A percentile compares a stretch with the other conserved stretches of the same genome.
These are phyloP conservation scores for Cetradonia linearis DNA, from an alignment of 495 filamentous ascomycete genomes.

Conservation along the genomic window DNA sequence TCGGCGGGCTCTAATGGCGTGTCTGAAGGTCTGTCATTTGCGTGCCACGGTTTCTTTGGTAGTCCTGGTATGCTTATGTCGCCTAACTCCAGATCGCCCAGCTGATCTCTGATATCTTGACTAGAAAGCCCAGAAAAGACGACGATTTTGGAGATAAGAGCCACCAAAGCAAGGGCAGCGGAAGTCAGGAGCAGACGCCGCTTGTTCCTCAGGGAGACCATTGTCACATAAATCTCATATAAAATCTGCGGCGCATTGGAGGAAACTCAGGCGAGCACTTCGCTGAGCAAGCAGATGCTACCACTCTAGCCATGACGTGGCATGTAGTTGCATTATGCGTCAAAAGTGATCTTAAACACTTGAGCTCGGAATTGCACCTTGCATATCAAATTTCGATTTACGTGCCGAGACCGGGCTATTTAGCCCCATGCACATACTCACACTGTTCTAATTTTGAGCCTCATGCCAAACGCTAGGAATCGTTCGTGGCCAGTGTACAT, in stretches of 20 bases:
- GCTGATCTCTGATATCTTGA: conserved; percentile 17
- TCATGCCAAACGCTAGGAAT: background rate
- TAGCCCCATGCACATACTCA: background rate
- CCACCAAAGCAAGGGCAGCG: conserved; percentile 16
- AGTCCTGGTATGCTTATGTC: conserved; percentile 23
- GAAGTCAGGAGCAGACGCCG: conserved; percentile 19
- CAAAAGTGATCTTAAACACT: background rate
- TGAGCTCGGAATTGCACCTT: background rate
- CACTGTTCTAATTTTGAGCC: background rate
- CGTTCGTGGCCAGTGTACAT: background rate
- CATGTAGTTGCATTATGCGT: background rate
- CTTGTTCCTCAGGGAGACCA: conserved; percentile 16
- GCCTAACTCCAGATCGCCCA: conserved; percentile 14
- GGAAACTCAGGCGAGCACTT: conserved; percentile 10
- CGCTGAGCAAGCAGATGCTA: background rate
- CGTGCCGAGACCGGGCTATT: background rate
- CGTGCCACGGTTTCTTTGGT: conserved; percentile 25
- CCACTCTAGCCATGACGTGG: conserved; percentile 1
- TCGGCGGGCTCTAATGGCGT: conserved; percentile 24
- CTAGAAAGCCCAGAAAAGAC: conserved; percentile 23
- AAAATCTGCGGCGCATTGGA: conserved; percentile 8
- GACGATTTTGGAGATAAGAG: conserved; percentile 18
- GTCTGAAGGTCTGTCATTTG: conserved; percentile 15
- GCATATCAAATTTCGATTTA: background rate
- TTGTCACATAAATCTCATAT: conserved; percentile 1